These are phyloP conservation scores for Zasmidium citrigriseum DNA, from an alignment of 2,329 filamentous ascomycete genomes.

Conservation along the genomic window DNA sequence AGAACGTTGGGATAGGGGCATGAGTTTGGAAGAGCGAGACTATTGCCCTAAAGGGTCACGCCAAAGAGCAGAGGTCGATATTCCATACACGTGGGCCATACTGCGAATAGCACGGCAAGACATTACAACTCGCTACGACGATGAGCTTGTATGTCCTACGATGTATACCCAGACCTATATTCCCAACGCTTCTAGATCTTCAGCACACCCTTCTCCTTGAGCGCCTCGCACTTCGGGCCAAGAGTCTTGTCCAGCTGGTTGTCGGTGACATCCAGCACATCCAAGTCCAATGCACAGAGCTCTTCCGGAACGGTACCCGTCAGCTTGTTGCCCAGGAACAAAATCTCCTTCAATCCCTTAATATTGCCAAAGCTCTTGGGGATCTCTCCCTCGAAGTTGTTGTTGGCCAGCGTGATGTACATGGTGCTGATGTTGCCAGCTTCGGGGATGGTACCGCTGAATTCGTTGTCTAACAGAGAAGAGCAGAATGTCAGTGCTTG, in stretches of 20 bases:
- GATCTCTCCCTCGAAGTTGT: conserved; percentile 13
- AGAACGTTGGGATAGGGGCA: no score
- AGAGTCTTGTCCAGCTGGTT: conserved; percentile 12
- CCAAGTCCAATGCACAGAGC: conserved; percentile 14
- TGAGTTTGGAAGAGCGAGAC: no score
- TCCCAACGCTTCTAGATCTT: no score
- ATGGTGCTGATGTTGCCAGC: conserved; percentile 3
- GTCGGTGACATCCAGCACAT: conserved; percentile 12
- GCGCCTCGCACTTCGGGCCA: conserved; percentile 13
- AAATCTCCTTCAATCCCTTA: conserved; percentile 8
- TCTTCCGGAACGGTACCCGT: conserved; percentile 14
- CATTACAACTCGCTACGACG: no score
- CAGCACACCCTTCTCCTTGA: conserved; percentile 7
- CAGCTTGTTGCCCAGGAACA: conserved; percentile 13
- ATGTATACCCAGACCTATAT: no score
- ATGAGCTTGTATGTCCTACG: no score
- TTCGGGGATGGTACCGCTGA: conserved; percentile 17
- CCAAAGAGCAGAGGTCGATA: no score
- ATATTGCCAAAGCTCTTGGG: conserved; percentile 12
- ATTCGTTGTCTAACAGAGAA: conserved; percentile 18
- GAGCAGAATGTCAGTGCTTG: no score
- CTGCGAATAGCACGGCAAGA: no score
- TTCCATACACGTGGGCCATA: no score
- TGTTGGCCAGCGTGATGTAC: conserved; percentile 14
- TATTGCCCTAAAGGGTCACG: no score